Percentiles rank a stretch among this genome's conserved stretches.
Evolutionary conservation across 2,329 filamentous ascomycete species (phyloP).

Genomic region (Trichoderma koningiopsis): DNA sequence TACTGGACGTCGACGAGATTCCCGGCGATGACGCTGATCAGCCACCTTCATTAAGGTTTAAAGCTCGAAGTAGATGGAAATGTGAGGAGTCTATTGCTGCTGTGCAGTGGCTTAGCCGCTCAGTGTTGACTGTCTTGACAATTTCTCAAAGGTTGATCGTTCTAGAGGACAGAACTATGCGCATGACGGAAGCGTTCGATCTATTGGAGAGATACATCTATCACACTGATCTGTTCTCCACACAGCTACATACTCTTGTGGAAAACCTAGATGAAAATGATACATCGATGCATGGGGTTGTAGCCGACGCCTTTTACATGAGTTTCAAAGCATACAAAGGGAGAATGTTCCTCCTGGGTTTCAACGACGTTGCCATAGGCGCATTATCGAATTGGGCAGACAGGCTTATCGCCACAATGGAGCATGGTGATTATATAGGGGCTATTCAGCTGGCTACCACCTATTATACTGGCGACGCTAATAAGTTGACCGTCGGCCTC

Average conservation of each 20-base stretch:
- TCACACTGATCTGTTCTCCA: constrained; percentile 86
- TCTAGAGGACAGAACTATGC: constrained; percentile 83
- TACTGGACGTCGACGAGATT: constrained; percentile 82
- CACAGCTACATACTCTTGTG: constrained; percentile 79
- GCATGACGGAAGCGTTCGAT: constrained; percentile 93
- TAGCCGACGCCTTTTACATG: constrained; percentile 97
- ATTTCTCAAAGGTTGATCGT: constrained; percentile 93
- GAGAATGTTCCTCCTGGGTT: constrained; percentile 87
- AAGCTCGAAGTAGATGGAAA: constrained; percentile 83
- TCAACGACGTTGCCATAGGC: constrained; percentile 88
- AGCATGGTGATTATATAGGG: constrained; percentile 91
- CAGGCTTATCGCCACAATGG: constrained; percentile 88
- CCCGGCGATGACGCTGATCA: constrained; percentile 71
- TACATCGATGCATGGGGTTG: constrained; percentile 87
- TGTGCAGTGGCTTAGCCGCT: constrained; percentile 94
- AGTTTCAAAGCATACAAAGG: constrained; percentile 96
- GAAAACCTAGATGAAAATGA: constrained; percentile 89
- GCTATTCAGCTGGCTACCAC: constrained; percentile 88
- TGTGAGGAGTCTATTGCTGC: constrained; percentile 94
- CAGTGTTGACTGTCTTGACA: constrained; percentile 86
- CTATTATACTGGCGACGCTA: constrained; percentile 88
- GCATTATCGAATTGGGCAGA: constrained; percentile 97
- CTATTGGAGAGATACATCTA: constrained; percentile 90
- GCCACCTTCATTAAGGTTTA: constrained; percentile 77
- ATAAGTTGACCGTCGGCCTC: constrained; percentile 90